Conservation (phyloP, 2,329 filamentous ascomycete species). For the Fusarium torreyae region DNA sequence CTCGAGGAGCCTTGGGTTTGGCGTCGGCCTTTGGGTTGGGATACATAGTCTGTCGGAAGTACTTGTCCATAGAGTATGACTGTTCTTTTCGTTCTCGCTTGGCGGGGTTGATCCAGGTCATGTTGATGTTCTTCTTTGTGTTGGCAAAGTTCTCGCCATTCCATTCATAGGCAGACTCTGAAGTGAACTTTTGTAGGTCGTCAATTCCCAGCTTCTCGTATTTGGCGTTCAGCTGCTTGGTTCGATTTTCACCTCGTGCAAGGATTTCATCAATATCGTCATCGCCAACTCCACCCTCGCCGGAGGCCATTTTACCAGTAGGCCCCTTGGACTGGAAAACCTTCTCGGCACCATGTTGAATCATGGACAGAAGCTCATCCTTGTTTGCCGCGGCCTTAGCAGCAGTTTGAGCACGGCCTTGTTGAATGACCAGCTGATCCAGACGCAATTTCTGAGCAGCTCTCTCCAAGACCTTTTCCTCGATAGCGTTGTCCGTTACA, state of each 20-base stretch:
- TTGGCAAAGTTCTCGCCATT: conserved; percentile 97
- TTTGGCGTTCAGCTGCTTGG: conserved; percentile 89
- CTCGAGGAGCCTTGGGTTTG: conserved; percentile 95
- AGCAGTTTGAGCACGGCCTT: conserved; percentile 92
- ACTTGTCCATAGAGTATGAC: conserved; percentile 98
- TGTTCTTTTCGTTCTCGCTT: conserved; percentile 99
- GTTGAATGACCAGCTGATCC: conserved; percentile 97
- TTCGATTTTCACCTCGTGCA: conserved; percentile 87
- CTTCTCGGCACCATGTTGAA: conserved; percentile 97
- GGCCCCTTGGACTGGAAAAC: conserved; percentile 85
- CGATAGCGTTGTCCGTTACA: conserved; percentile 97
- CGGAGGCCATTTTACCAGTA: conserved; percentile 71
- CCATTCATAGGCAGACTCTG: conserved; percentile 98
- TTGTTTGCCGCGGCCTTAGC: conserved; percentile 94
- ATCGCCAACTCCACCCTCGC: conserved; percentile 78
- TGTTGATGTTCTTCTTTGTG: conserved; percentile 90
- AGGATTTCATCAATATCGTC: conserved; percentile 94
- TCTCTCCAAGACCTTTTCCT: conserved; percentile 97
- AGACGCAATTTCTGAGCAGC: conserved; percentile 96
- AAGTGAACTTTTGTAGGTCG: conserved; percentile 97
- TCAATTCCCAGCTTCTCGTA: conserved; percentile 98
- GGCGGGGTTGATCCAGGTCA: conserved; percentile 97
- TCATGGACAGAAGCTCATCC: conserved; percentile 97
- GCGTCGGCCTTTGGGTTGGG: conserved; percentile 85
- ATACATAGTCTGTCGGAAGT: conserved; percentile 92